phyloP scores from a whole-genome alignment of 768 basidiomycete genomes.

The Podaxis sp. region DNA sequence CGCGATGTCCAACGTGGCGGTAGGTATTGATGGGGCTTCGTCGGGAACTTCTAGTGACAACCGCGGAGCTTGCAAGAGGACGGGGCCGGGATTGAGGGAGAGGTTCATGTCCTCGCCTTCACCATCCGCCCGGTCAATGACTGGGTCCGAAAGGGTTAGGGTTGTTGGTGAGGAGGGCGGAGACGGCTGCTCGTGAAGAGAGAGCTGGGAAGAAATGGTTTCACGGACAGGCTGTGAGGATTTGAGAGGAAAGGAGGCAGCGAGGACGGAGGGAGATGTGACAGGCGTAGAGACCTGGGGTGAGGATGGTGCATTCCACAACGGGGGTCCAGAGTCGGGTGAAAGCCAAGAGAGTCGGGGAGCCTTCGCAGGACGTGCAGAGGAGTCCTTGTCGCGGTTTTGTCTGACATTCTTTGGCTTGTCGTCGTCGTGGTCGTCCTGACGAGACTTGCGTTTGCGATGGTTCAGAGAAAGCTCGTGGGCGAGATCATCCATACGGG shows the following conservation, averaged over 20 bases:
- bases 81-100: conserved; percentile 39
- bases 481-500: conserved; percentile 60
- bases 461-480: conserved; percentile 50
- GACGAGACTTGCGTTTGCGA: conserved; percentile 68
- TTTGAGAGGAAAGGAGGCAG: conserved; percentile 16
- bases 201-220: conserved; percentile 18
- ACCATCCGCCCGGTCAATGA: conserved; percentile 33
- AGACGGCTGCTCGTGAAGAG: conserved; percentile 9
- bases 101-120: conserved; percentile 48
- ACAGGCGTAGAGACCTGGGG: conserved; percentile 31
- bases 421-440: conserved; percentile 40
- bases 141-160: conserved; percentile 24
- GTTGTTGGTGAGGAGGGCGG: conserved; percentile 11
- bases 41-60: conserved; percentile 12
- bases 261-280: conserved; percentile 23
- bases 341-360: conserved; percentile 42
- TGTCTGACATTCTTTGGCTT: conserved; percentile 35
- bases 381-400: conserved; percentile 29
- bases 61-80: conserved; percentile 37
- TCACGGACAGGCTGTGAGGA: not conserved
- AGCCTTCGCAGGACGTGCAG: conserved; percentile 24
- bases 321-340: conserved; percentile 22
- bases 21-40: conserved; percentile 23
- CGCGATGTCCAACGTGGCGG: conserved; percentile 40
- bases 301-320: conserved; percentile 29